Evolutionary conservation across 345 rosid species (phyloP).

Genomic region (Brassica carinata): DNA sequence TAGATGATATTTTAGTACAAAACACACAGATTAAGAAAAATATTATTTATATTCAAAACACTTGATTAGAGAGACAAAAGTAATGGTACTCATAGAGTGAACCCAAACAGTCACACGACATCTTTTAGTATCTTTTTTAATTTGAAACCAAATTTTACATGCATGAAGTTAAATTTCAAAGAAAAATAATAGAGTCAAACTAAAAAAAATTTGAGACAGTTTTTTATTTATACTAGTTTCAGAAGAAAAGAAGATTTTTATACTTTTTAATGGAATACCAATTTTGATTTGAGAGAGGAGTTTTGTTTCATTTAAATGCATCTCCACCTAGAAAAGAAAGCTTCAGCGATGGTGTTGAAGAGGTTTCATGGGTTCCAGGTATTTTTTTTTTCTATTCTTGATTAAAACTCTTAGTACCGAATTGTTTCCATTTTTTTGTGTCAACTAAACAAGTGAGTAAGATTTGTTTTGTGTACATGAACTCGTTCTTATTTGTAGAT

Average conservation of each 20-base stretch:
- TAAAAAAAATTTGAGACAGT: not conserved
- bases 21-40: not conserved
- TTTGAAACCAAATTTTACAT: not conserved
- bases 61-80: not conserved
- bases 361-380: not conserved
- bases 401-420: too few species aligned
- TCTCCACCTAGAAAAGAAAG: not conserved
- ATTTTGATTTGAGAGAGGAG: not conserved
- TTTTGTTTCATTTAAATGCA: not conserved
- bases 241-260: too few species aligned
- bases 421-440: too few species aligned
- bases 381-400: not conserved
- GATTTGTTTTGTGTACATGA: too few species aligned
- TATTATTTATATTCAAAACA: too few species aligned
- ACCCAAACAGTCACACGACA: not conserved
- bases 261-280: not conserved
- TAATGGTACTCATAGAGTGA: not conserved
- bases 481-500: too few species aligned
- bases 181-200: not conserved
- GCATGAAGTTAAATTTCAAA: not conserved
- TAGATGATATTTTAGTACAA: too few species aligned
- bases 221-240: not conserved
- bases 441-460: too few species aligned
- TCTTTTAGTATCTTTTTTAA: not conserved
- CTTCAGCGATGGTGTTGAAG: not conserved